phyloP scores from a whole-genome alignment of 306 rosid species.

The Vachellia collinsii region DNA sequence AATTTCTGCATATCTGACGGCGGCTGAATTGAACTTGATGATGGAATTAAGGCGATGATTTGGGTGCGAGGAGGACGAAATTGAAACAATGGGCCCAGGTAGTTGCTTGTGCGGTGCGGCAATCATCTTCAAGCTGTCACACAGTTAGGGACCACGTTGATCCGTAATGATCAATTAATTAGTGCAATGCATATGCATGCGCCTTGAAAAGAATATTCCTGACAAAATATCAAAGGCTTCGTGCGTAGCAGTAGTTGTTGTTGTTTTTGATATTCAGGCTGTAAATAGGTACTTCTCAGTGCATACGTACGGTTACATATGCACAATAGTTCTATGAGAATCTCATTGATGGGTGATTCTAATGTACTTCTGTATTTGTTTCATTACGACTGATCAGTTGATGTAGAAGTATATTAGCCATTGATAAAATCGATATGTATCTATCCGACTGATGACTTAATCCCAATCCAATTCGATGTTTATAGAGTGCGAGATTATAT shows the following conservation, averaged over 20 bases:
- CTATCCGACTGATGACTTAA: background rate
- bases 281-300: background rate
- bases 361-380: background rate
- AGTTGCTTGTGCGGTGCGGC: constrained; percentile 16
- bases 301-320: background rate
- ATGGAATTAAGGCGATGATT: constrained; percentile 21
- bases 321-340: background rate
- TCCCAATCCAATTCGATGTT: too few species aligned
- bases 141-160: too few species aligned
- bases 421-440: background rate
- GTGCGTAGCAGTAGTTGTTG: background rate
- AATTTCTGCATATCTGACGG: background rate
- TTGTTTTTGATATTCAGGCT: background rate
- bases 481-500: background rate
- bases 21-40: background rate
- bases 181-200: too few species aligned
- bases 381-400: background rate
- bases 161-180: too few species aligned
- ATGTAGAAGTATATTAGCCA: background rate
- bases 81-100: constrained; percentile 19
- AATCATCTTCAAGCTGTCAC: constrained; percentile 14
- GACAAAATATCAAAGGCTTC: background rate
- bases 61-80: background rate
- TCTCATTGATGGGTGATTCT: background rate
- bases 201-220: background rate